Conservation (phyloP, 352 stramenopile genomes). For the Globisporangium apiculatum region DNA sequence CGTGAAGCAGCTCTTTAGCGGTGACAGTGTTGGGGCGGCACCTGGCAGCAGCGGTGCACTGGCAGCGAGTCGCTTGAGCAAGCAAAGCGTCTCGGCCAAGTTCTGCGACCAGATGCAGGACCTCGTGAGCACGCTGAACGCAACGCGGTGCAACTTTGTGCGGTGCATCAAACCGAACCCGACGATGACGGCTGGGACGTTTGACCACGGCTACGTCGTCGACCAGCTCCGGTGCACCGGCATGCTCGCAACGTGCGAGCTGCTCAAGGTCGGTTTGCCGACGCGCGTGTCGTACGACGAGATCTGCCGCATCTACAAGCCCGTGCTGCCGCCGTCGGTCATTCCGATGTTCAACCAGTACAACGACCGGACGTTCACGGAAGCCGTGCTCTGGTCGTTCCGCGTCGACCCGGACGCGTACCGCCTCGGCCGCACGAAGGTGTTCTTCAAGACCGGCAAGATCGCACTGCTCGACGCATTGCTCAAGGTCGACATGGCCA, state of each 20-base stretch:
- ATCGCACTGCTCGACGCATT: slow-evolving; percentile 85
- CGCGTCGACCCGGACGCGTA: slow-evolving; percentile 82
- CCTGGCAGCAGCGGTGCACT: slow-evolving; percentile 13
- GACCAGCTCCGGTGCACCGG: slow-evolving; percentile 87
- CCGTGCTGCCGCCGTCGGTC: slow-evolving; percentile 60
- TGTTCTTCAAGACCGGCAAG: slow-evolving; percentile 91
- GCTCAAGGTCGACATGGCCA: slow-evolving; percentile 87
- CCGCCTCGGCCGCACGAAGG: slow-evolving; percentile 81
- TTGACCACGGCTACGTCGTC: slow-evolving; percentile 87
- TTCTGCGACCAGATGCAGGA: slow-evolving; percentile 86
- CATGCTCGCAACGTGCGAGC: slow-evolving; percentile 87
- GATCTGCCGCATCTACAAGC: slow-evolving; percentile 85
- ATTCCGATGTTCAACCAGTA: slow-evolving; percentile 77
- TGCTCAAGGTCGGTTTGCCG: slow-evolving; percentile 88
- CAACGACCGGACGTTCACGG: slow-evolving; percentile 83
- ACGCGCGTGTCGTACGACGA: slow-evolving; percentile 88
- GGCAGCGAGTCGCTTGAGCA: slow-evolving; percentile 17
- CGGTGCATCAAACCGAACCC: slow-evolving; percentile 90
- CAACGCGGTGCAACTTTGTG: slow-evolving; percentile 84
- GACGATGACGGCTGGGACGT: slow-evolving; percentile 65
- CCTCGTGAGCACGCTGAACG: slow-evolving; percentile 81
- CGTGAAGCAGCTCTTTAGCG: slow-evolving; percentile 72
- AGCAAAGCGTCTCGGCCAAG: slow-evolving; percentile 68
- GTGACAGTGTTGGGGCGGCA: not conserved
- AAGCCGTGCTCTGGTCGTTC: slow-evolving; percentile 89